A percentile compares a stretch with the other conserved stretches of the same genome.
These are phyloP conservation scores for Daldinia concentrica DNA, from an alignment of 495 filamentous ascomycete genomes.

Conservation along the genomic window DNA sequence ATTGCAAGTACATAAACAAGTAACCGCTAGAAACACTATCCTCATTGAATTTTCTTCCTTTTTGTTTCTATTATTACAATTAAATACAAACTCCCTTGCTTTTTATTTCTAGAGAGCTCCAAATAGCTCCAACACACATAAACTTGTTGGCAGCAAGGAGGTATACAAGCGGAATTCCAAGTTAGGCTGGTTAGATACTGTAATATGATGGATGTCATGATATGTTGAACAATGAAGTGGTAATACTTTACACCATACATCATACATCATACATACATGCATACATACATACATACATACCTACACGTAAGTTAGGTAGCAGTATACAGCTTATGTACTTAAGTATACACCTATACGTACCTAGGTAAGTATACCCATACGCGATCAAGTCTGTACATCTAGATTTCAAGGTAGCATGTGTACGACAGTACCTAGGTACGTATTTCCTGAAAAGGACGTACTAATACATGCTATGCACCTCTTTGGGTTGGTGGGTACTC, in stretches of 20 bases:
- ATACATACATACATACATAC: neutral
- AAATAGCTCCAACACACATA: neutral
- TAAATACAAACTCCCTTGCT: neutral
- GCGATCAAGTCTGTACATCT: neutral
- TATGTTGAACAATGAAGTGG: neutral
- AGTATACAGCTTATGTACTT: neutral
- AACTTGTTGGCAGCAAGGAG: neutral
- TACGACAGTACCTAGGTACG: slow-evolving; percentile 7
- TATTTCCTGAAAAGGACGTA: slow-evolving; percentile 31
- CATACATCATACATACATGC: too few relatives aligned
- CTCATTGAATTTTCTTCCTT: neutral
- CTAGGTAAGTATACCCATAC: neutral
- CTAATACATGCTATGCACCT: slow-evolving; percentile 33
- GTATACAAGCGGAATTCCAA: neutral
- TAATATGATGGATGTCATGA: neutral
- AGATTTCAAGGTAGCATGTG: neutral
- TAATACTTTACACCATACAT: neutral
- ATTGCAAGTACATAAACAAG: neutral
- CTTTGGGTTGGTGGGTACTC: slow-evolving; percentile 31
- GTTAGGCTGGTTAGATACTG: neutral
- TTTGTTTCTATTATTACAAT: neutral
- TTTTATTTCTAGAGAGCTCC: neutral
- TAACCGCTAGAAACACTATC: neutral
- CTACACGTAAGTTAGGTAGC: neutral
- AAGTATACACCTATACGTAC: neutral